Evolutionary conservation across 169 alveolate genomes (phyloP), one percentile per base, ranked within the genome.

Genomic region (Cyclospora cayetanensis): DNA sequence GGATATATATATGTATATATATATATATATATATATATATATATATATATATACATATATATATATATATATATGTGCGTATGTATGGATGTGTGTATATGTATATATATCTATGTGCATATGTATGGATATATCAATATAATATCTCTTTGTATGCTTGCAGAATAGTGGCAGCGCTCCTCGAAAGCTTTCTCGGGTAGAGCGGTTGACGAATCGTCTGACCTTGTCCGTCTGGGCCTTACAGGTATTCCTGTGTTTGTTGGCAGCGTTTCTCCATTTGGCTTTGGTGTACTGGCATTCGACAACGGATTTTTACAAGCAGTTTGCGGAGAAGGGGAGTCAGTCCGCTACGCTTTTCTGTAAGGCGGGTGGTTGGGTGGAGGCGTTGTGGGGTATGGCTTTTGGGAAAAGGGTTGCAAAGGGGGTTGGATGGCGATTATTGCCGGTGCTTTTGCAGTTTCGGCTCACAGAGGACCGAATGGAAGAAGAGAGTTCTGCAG

Each of bases 101-200:
- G n/a, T n/a, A n/a, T n/a, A n/a, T n/a, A n/a, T n/a, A n/a, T n/a
- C n/a, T n/a, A n/a, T n/a, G n/a, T n/a, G n/a, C n/a, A n/a, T n/a
- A n/a, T n/a, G n/a, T n/a, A n/a, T n/a, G n/a, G n/a, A n/a, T n/a
- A n/a, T n/a, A n/a, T n/a, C n/a, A n/a, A n/a, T n/a, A n/a, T n/a
- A n/a, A n/a, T n/a, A n/a, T n/a, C n/a, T n/a, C n/a, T n/a, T n/a
- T 41, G 9, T 43, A 39, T 15, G 31, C 25, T 52, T 86, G 27
- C 92, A 86, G 92, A 86, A 86, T 55, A 66, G 76, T 60, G 50
- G 68, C 15, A 22, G 43, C 20, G 43, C 76, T 11, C 87, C 74
- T 76, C 84, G 70, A 65, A 94, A 89, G 94, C 68, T 34, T 35
- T 70, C 74, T 42, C 94, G 55, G 22, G 82, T 87, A 25, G 95